Percentiles rank a stretch among this genome's conserved stretches.
Conservation (phyloP, 441 rosid species). For the Jatropha multifida region DNA sequence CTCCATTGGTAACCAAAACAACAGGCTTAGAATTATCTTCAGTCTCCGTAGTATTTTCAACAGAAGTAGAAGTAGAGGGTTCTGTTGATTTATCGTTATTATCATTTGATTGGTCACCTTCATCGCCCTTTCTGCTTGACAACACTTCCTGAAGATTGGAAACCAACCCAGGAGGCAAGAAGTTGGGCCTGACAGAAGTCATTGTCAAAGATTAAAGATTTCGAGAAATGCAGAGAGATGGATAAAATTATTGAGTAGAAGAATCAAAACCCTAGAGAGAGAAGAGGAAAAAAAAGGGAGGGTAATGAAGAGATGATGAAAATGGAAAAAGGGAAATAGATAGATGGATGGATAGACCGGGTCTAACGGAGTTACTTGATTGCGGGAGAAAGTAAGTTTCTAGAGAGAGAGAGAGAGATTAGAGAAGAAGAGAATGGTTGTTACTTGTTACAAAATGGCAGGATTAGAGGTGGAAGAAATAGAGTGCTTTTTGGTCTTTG, state of each 20-base stretch:
- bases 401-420: constrained; percentile 3
- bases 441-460: background rate
- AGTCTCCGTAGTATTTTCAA: constrained; percentile 30
- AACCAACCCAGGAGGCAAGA: constrained; percentile 74
- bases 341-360: constrained; percentile 35
- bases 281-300: constrained; percentile 4
- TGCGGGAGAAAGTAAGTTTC: constrained; percentile 15
- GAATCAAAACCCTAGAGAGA: constrained; percentile 47
- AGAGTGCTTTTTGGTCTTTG: background rate
- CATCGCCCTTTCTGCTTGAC: constrained; percentile 43
- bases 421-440: background rate
- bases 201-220: constrained; percentile 27
- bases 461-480: background rate
- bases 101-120: constrained; percentile 25
- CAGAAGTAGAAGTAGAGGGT: constrained; percentile 61
- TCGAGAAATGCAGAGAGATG: constrained; percentile 9
- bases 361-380: constrained; percentile 35
- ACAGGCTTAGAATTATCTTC: constrained; percentile 64
- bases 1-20: constrained; percentile 79
- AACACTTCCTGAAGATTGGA: constrained; percentile 89
- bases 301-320: constrained; percentile 10
- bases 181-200: constrained; percentile 53
- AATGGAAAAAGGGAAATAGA: constrained; percentile 1
- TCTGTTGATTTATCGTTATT: constrained; percentile 39
- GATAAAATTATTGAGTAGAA: background rate